Evolutionary conservation across 768 basidiomycete species (phyloP).

Genomic region (Rhodosporidiobolus odoratus): DNA sequence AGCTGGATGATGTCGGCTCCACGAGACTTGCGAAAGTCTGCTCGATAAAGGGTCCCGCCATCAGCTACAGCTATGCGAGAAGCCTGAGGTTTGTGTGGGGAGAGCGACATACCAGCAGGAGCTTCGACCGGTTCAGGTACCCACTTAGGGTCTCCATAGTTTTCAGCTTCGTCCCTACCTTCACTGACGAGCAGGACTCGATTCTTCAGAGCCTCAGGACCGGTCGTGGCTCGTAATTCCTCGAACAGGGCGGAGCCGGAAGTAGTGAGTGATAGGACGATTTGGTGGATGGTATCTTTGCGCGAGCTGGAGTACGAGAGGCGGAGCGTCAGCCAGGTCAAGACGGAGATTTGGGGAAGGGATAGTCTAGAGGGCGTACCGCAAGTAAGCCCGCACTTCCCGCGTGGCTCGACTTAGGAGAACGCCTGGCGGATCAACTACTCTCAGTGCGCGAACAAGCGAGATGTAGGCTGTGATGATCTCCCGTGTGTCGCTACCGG

Average conservation of each 20-base stretch:
- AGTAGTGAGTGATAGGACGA: constrained; percentile 84
- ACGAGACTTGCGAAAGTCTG: constrained; percentile 87
- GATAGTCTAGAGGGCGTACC: constrained; percentile 51
- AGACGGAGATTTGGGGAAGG: not conserved
- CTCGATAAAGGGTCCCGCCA: not conserved
- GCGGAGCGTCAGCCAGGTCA: no score
- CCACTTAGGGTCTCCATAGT: constrained; percentile 88
- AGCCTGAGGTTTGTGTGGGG: no score
- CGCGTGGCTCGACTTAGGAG: constrained; percentile 88
- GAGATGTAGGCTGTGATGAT: constrained; percentile 85
- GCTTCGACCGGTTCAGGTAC: constrained; percentile 94
- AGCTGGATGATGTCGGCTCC: constrained; percentile 92
- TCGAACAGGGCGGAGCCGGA: constrained; percentile 78
- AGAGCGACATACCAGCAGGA: constrained; percentile 69
- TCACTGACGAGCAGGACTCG: constrained; percentile 56
- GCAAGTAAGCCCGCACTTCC: constrained; percentile 80
- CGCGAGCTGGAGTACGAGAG: constrained; percentile 57
- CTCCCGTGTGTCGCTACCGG: constrained; percentile 88
- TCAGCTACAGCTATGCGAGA: no score
- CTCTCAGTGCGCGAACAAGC: constrained; percentile 81
- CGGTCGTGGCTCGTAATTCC: constrained; percentile 39
- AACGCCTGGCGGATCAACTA: constrained; percentile 88
- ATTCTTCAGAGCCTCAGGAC: not conserved
- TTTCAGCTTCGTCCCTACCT: constrained; percentile 61
- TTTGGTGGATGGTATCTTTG: constrained; percentile 86